Evolutionary conservation across 805 yeast species (phyloP).

Genomic region (Lipomyces orientalis): DNA sequence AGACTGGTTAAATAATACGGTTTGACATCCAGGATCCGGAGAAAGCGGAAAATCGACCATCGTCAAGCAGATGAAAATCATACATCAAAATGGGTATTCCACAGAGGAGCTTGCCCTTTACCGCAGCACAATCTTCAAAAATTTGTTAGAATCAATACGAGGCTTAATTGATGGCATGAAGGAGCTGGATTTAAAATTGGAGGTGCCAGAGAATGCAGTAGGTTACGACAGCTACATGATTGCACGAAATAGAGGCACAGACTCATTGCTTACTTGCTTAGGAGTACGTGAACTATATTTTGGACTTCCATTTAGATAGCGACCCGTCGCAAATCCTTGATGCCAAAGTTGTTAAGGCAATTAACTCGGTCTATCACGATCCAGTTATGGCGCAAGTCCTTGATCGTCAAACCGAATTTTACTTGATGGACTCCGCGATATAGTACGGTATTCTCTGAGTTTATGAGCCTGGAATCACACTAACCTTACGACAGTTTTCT

Average conservation of each 20-base stretch:
- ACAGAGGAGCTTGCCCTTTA: constrained; percentile 75
- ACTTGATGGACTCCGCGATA: constrained; percentile 80
- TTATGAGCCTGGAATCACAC: background rate
- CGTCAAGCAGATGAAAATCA: constrained; percentile 79
- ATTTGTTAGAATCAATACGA: constrained; percentile 76
- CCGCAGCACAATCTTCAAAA: constrained; percentile 78
- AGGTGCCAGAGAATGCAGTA: constrained; percentile 14
- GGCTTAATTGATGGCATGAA: constrained; percentile 60
- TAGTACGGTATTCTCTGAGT: constrained; percentile 50
- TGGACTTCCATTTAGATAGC: constrained; percentile 41
- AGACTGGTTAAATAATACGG: background rate
- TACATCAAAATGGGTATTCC: constrained; percentile 73
- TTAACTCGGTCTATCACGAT: constrained; percentile 60
- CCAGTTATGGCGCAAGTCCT: constrained; percentile 64
- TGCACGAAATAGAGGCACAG: constrained; percentile 43
- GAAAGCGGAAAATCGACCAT: constrained; percentile 83
- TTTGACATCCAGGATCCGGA: constrained; percentile 64
- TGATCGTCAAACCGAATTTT: constrained; percentile 68
- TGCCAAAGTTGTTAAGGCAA: constrained; percentile 54
- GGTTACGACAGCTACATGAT: background rate
- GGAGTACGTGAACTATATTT: constrained; percentile 15
- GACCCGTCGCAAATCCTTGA: constrained; percentile 62
- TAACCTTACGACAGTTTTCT: constrained; percentile 54
- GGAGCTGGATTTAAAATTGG: constrained; percentile 15
- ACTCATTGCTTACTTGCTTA: constrained; percentile 40